phyloP scores from a whole-genome alignment of 345 rosid genomes.

The Syzygium grande region DNA sequence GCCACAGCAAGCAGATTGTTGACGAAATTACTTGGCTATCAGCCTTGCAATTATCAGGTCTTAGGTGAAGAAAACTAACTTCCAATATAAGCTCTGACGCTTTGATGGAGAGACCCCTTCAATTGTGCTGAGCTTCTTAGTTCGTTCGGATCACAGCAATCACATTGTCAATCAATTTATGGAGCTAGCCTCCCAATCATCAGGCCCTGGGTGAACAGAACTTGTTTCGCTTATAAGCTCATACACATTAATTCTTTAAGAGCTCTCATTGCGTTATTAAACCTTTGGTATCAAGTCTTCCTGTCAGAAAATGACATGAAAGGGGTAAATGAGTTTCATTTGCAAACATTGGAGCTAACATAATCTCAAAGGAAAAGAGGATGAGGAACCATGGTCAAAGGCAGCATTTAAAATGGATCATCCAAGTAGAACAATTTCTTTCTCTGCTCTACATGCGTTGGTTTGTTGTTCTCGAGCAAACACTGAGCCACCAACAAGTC shows the following conservation, averaged over 20 bases:
- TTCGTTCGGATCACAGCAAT: accelerated
- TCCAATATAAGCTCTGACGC: background rate
- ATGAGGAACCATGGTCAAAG: background rate
- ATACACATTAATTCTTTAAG: background rate
- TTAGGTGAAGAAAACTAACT: background rate
- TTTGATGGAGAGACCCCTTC: accelerated
- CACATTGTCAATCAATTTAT: background rate
- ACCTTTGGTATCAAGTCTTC: background rate
- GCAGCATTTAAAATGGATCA: background rate
- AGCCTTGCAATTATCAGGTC: background rate
- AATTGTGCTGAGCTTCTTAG: background rate
- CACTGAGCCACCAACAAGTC: background rate
- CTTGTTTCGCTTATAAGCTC: background rate
- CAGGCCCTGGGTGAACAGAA: background rate
- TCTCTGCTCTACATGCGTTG: background rate
- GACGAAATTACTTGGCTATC: background rate
- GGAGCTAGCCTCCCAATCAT: background rate
- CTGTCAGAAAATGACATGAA: background rate
- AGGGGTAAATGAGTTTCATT: background rate
- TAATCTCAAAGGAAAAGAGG: background rate
- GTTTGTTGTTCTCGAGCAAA: background rate
- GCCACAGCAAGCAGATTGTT: background rate
- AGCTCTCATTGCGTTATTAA: background rate
- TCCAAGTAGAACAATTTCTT: background rate
- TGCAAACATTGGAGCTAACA: background rate